Conservation (phyloP, 1,284 basidiomycete species). For the Kalmanozyma brasiliensis region DNA sequence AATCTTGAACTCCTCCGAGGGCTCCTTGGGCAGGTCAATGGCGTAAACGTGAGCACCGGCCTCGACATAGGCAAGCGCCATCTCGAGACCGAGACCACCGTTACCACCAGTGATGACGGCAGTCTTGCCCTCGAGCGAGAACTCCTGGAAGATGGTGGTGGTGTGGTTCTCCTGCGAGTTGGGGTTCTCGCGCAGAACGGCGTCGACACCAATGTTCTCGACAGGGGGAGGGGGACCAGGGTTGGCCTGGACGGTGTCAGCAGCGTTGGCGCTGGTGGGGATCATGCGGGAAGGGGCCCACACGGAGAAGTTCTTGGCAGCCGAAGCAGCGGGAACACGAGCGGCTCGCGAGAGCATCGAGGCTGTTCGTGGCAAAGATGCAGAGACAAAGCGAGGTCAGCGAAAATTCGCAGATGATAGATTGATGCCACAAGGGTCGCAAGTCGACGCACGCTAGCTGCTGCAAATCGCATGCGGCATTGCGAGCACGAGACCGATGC, state of each 20-base stretch:
- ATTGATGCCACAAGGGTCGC: too few relatives aligned
- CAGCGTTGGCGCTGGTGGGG: conserved; percentile 37
- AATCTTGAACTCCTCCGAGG: conserved; percentile 76
- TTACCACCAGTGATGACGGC: conserved; percentile 75
- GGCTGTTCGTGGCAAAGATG: conserved; percentile 15
- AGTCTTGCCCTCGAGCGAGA: conserved; percentile 79
- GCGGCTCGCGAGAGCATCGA: conserved; percentile 44
- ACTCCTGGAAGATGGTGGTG: conserved; percentile 75
- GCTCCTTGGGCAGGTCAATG: conserved; percentile 76
- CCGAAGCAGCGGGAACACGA: conserved; percentile 31
- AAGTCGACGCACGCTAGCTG: too few relatives aligned
- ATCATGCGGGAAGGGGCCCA: conserved; percentile 45
- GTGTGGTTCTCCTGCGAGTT: conserved; percentile 60
- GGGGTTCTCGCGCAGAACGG: conserved; percentile 60
- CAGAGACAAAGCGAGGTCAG: conserved; percentile 5
- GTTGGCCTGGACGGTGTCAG: conserved; percentile 52
- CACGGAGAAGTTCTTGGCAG: conserved; percentile 38
- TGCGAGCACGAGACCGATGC: too few relatives aligned
- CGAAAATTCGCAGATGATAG: too few relatives aligned
- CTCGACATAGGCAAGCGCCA: conserved; percentile 80
- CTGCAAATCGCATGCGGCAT: too few relatives aligned
- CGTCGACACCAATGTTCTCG: conserved; percentile 66
- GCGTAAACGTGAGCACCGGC: conserved; percentile 82
- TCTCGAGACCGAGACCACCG: conserved; percentile 83
- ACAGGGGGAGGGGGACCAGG: conserved; percentile 62